Conservation (phyloP, 768 basidiomycete species). For the Boletus speciosus region DNA sequence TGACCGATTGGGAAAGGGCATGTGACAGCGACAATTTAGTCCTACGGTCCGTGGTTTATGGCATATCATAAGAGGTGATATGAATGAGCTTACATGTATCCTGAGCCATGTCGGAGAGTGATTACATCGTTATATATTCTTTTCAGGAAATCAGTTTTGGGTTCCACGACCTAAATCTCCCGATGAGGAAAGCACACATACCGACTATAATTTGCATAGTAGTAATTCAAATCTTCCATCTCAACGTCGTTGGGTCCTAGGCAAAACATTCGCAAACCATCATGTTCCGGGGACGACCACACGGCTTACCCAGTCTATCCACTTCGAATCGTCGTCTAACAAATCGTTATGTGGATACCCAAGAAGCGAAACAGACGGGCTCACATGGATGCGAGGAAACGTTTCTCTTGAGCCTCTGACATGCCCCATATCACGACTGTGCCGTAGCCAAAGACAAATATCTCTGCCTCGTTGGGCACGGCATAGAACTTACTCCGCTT, state of each 20-base stretch:
- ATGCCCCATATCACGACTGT: slow-evolving; percentile 98
- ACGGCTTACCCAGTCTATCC: slow-evolving; percentile 67
- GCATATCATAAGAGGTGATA: slow-evolving; percentile 8
- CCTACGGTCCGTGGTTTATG: slow-evolving; percentile 44
- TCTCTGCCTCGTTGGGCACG: slow-evolving; percentile 71
- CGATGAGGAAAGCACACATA: slow-evolving; percentile 31
- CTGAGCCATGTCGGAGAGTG: slow-evolving; percentile 88
- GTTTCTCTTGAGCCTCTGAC: slow-evolving; percentile 88
- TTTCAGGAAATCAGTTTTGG: slow-evolving; percentile 27
- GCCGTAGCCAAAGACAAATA: slow-evolving; percentile 92
- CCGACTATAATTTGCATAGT: slow-evolving; percentile 97
- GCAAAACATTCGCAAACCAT: slow-evolving; percentile 2
- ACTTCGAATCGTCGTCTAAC: slow-evolving; percentile 90
- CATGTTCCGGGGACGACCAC: neutral
- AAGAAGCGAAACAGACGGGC: slow-evolving; percentile 28
- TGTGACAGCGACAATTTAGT: slow-evolving; percentile 94
- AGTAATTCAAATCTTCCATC: slow-evolving; percentile 96
- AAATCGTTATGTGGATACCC: slow-evolving; percentile 1
- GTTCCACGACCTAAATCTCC: slow-evolving; percentile 21
- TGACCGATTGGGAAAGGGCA: slow-evolving; percentile 93
- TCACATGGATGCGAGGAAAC: slow-evolving; percentile 88
- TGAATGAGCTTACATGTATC: slow-evolving; percentile 74
- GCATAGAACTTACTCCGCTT: slow-evolving; percentile 68
- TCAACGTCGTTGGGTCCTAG: slow-evolving; percentile 86
- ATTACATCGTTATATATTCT: slow-evolving; percentile 98